Evolutionary conservation across 192 early-diverging fungal genomes (phyloP).

Genomic region (Coemansia sp.): DNA sequence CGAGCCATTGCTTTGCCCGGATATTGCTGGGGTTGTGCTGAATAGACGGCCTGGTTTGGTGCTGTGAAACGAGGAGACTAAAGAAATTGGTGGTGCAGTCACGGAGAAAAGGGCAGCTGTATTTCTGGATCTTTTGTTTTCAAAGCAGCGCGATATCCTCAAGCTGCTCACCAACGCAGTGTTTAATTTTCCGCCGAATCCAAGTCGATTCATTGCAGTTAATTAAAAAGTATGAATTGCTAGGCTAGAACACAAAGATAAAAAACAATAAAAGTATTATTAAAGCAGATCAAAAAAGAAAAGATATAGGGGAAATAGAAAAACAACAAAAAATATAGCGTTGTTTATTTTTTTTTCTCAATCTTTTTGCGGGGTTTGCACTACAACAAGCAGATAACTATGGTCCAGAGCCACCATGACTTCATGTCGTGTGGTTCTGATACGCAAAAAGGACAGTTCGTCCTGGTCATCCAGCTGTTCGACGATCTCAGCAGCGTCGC

Average conservation of each 20-base stretch:
- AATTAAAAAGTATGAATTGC: too few relatives aligned
- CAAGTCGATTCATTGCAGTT: slow-evolving; percentile 5
- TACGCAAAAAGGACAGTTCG: slow-evolving; percentile 89
- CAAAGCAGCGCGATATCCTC: not conserved
- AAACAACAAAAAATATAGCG: not conserved
- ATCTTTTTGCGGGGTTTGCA: slow-evolving; percentile 46
- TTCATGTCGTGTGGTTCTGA: slow-evolving; percentile 93
- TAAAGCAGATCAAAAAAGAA: not conserved
- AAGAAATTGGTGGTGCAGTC: too few relatives aligned
- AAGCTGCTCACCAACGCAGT: not conserved
- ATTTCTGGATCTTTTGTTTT: not conserved
- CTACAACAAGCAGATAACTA: slow-evolving; percentile 46
- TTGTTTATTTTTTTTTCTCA: slow-evolving; percentile 7
- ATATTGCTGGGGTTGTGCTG: not conserved
- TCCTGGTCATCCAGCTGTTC: slow-evolving; percentile 87
- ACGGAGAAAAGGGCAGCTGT: not conserved
- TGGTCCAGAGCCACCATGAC: slow-evolving; percentile 89
- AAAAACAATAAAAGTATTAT: not conserved
- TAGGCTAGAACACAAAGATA: too few relatives aligned
- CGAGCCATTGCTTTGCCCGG: not conserved
- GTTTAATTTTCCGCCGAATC: not conserved
- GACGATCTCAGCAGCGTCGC: slow-evolving; percentile 73
- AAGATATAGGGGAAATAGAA: not conserved
- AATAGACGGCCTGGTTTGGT: not conserved
- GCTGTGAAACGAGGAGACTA: too few relatives aligned